A percentile compares a stretch with the other conserved stretches of the same genome.
These are phyloP conservation scores for Datura wrightii DNA, from an alignment of 257 asterid species.

Conservation along the genomic window DNA sequence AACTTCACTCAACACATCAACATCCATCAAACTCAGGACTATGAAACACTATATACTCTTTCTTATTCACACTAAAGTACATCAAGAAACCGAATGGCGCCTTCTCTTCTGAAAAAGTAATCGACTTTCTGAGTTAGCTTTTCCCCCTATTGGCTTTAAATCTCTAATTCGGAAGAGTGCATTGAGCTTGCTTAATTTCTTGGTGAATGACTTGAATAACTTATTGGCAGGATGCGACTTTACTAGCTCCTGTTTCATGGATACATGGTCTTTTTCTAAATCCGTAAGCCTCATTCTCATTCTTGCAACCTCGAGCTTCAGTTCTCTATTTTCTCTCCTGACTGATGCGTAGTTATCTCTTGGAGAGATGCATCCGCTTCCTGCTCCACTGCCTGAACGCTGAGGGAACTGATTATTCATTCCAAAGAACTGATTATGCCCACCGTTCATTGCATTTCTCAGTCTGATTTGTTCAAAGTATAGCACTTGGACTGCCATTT, in stretches of 20 bases:
- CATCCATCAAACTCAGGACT: conserved; percentile 26
- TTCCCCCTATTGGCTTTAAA: conserved; percentile 52
- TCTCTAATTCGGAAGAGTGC: conserved; percentile 66
- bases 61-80: conserved; percentile 30
- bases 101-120: conserved; percentile 79
- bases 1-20: conserved; percentile 30
- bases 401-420: conserved; percentile 68
- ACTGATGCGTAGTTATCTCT: conserved; percentile 97
- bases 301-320: conserved; percentile 92
- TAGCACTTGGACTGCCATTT: conserved; percentile 94
- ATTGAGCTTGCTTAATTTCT: conserved; percentile 71
- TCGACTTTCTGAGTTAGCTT: conserved; percentile 57
- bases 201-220: conserved; percentile 74
- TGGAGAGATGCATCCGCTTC: conserved; percentile 94
- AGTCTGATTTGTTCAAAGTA: conserved; percentile 92
- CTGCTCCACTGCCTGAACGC: conserved; percentile 85
- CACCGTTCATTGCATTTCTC: conserved; percentile 90
- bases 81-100: conserved; percentile 83
- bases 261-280: conserved; percentile 89
- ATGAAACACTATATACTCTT: conserved; percentile 13
- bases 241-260: conserved; percentile 92
- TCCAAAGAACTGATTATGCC: conserved; percentile 70
- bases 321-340: conserved; percentile 85
- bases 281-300: conserved; percentile 98
- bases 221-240: conserved; percentile 71